These are phyloP conservation scores for Plantago ovata DNA, from an alignment of 257 asterid species.

Conservation along the genomic window DNA sequence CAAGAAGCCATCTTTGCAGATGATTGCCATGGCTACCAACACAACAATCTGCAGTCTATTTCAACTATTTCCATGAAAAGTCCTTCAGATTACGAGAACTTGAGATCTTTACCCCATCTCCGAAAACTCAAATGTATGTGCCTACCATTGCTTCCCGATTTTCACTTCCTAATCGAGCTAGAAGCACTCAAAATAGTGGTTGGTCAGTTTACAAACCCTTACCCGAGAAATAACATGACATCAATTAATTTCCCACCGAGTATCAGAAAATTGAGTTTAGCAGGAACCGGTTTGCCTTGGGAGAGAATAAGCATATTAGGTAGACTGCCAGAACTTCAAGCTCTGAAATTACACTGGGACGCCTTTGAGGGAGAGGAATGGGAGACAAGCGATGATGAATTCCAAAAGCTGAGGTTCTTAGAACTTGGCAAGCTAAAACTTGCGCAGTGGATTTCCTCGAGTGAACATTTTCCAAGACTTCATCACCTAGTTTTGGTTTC, in stretches of 20 bases:
- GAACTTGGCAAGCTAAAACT: constrained; percentile 11
- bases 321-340: constrained; percentile 10
- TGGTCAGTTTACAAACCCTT: background rate
- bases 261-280: constrained; percentile 16
- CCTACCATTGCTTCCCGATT: background rate
- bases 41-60: constrained; percentile 3
- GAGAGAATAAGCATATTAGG: constrained; percentile 9
- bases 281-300: background rate
- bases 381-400: constrained; percentile 10
- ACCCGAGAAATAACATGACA: background rate
- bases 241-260: constrained; percentile 1
- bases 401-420: constrained; percentile 17
- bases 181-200: constrained; percentile 2
- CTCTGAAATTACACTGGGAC: constrained; percentile 3
- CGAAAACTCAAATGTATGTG: constrained; percentile 10
- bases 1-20: background rate
- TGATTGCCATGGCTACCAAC: background rate
- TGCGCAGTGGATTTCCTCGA: constrained; percentile 5
- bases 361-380: constrained; percentile 9
- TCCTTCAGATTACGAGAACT: background rate
- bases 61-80: background rate
- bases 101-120: constrained; percentile 17
- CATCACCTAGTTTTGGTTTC: constrained; percentile 11
- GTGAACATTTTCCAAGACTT: constrained; percentile 20
- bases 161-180: constrained; percentile 3